Conservation (phyloP, 1,139 yeast species). For the Yamadazyma siamensis region DNA sequence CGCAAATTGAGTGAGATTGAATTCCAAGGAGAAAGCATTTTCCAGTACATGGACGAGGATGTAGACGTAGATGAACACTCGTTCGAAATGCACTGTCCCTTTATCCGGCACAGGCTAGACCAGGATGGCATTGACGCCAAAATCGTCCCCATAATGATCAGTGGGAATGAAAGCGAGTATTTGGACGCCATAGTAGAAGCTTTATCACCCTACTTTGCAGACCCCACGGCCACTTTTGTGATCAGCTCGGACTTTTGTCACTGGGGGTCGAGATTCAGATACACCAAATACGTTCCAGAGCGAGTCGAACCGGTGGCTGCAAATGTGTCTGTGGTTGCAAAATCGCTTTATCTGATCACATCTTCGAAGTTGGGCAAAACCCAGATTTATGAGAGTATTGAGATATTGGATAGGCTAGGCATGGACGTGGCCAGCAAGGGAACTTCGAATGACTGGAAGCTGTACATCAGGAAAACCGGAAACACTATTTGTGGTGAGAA, state of each 20-base stretch:
- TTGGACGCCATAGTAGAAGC: conserved; percentile 45
- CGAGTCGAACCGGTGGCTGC: conserved; percentile 12
- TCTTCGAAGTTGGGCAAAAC: conserved; percentile 18
- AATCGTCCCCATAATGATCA: conserved; percentile 79
- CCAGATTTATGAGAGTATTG: conserved; percentile 71
- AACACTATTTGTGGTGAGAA: conserved; percentile 94
- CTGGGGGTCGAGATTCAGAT: conserved; percentile 85
- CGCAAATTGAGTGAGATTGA: conserved; percentile 1
- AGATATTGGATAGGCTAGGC: conserved; percentile 63
- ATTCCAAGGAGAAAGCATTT: conserved; percentile 19
- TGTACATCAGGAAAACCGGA: conserved; percentile 64
- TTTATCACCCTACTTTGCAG: conserved; percentile 53
- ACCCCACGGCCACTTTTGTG: conserved; percentile 64
- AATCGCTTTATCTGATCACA: too few species aligned
- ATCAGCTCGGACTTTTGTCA: conserved; percentile 94
- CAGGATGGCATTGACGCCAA: conserved; percentile 27
- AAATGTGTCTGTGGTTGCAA: not conserved
- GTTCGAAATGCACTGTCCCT: conserved; percentile 93
- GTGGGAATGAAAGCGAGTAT: conserved; percentile 50
- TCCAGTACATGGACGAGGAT: conserved; percentile 53
- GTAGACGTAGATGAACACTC: conserved; percentile 88
- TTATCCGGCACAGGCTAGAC: conserved; percentile 43
- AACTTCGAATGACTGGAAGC: conserved; percentile 54
- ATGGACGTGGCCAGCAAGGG: conserved; percentile 63
- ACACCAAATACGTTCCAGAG: conserved; percentile 52